A percentile compares a stretch with the other conserved stretches of the same genome.
phyloP scores from a whole-genome alignment of 768 basidiomycete genomes.

The Sistotremastrum suecicum region DNA sequence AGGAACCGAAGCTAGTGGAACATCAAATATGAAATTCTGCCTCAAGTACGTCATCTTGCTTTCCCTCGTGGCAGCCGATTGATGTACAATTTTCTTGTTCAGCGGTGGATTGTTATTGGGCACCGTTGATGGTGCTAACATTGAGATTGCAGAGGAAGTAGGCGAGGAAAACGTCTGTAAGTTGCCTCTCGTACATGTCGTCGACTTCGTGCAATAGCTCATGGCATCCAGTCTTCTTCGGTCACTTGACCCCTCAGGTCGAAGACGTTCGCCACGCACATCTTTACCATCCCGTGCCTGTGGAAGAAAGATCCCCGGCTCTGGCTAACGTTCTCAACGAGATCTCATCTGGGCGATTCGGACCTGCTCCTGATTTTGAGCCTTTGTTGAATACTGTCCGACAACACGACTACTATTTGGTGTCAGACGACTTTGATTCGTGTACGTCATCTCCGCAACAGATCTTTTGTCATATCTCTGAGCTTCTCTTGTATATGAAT shows the following conservation, averaged over 20 bases:
- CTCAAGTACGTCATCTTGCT: slow-evolving; percentile 75
- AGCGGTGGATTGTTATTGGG: not conserved
- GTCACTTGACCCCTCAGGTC: slow-evolving; percentile 75
- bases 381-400: slow-evolving; percentile 75
- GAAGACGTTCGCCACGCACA: slow-evolving; percentile 81
- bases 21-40: slow-evolving; percentile 83
- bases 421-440: slow-evolving; percentile 91
- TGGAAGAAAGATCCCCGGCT: slow-evolving; percentile 73
- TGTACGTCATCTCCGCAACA: slow-evolving; percentile 32
- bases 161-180: slow-evolving; percentile 86
- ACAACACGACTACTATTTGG: slow-evolving; percentile 62
- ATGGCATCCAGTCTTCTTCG: slow-evolving; percentile 61
- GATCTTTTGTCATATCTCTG: not conserved
- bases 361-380: slow-evolving; percentile 69
- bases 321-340: slow-evolving; percentile 67
- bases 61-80: slow-evolving; percentile 58
- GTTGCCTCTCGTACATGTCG: slow-evolving; percentile 18
- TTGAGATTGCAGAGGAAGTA: slow-evolving; percentile 93
- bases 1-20: slow-evolving; percentile 80
- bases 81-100: slow-evolving; percentile 7
- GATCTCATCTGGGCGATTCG: slow-evolving; percentile 68
- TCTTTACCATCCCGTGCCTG: slow-evolving; percentile 62
- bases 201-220: not conserved
- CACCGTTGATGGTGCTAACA: slow-evolving; percentile 75
- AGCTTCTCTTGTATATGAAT: not conserved